Percentiles rank a stretch among this genome's conserved stretches.
These are phyloP conservation scores for Candida ascalaphidarum DNA, from an alignment of 805 yeast species.

Conservation along the genomic window DNA sequence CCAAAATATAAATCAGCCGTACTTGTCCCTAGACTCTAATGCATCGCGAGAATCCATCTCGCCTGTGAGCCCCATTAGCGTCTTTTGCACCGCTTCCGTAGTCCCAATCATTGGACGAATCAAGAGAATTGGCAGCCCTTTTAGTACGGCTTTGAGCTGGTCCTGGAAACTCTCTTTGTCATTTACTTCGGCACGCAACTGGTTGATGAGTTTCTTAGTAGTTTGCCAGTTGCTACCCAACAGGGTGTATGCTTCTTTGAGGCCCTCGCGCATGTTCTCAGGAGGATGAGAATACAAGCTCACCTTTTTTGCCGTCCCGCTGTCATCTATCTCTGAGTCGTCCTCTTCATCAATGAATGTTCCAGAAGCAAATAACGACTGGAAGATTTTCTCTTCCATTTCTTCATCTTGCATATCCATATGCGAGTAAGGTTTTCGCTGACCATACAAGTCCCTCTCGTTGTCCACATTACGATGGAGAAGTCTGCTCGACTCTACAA, in stretches of 20 bases:
- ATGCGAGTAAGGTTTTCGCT: too few species aligned
- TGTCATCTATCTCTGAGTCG: constrained; percentile 1
- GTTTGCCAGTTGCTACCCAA: constrained; percentile 58
- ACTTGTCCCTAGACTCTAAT: constrained; percentile 56
- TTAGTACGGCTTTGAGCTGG: constrained; percentile 59
- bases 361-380: too few species aligned
- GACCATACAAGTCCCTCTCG: neutral
- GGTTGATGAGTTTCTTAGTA: constrained; percentile 55
- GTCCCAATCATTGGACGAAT: constrained; percentile 87
- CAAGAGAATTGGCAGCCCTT: constrained; percentile 72
- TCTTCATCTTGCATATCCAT: too few species aligned
- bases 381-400: too few species aligned
- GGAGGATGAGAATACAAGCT: constrained; percentile 88
- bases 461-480: neutral
- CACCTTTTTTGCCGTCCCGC: constrained; percentile 33
- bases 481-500: too few species aligned
- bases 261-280: constrained; percentile 56
- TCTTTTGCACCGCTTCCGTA: constrained; percentile 78
- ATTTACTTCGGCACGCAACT: constrained; percentile 53
- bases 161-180: constrained; percentile 60
- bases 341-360: constrained; percentile 3
- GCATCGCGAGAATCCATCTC: constrained; percentile 63
- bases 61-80: constrained; percentile 78
- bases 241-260: constrained; percentile 65
- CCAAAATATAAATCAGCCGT: too few species aligned